A percentile compares a stretch with the other conserved stretches of the same genome.
phyloP scores from a whole-genome alignment of 1,284 basidiomycete species.

The Agaricales sp. region DNA sequence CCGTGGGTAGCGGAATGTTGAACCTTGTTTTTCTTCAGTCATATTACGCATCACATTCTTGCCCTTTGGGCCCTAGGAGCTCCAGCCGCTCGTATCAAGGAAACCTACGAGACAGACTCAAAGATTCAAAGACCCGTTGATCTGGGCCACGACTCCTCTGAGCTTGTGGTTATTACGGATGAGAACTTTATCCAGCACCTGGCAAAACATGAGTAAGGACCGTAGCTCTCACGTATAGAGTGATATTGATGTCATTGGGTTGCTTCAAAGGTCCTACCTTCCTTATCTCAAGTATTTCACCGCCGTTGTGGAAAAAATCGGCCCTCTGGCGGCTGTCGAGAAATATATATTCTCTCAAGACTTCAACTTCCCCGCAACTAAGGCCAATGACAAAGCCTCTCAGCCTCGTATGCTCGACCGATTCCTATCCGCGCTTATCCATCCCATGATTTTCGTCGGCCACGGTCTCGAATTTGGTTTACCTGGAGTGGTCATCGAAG shows the following conservation, averaged over 20 bases:
- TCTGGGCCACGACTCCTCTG: not conserved
- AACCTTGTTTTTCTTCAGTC: too few relatives aligned
- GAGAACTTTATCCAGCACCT: not conserved
- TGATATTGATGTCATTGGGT: not conserved
- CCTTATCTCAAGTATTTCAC: not conserved
- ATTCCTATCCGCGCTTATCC: constrained; percentile 11
- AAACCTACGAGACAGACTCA: not conserved
- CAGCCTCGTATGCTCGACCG: constrained; percentile 14
- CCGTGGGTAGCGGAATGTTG: too few relatives aligned
- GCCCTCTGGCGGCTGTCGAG: not conserved
- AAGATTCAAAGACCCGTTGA: not conserved
- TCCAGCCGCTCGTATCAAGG: not conserved
- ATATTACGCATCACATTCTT: not conserved
- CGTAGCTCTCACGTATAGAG: not conserved
- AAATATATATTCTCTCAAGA: not conserved
- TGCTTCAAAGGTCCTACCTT: not conserved
- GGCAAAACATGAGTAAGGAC: not conserved
- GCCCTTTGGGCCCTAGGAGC: not conserved
- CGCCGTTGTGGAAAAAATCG: not conserved
- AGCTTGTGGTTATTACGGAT: not conserved
- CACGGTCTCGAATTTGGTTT: constrained; percentile 21
- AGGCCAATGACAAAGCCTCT: not conserved
- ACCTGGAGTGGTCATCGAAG: constrained; percentile 19
- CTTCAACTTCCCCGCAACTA: not conserved
- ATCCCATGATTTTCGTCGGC: constrained; percentile 20